Evolutionary conservation across 306 rosid genomes (phyloP), one percentile per base, ranked within the genome.

Genomic region (Fagus sylvatica): DNA sequence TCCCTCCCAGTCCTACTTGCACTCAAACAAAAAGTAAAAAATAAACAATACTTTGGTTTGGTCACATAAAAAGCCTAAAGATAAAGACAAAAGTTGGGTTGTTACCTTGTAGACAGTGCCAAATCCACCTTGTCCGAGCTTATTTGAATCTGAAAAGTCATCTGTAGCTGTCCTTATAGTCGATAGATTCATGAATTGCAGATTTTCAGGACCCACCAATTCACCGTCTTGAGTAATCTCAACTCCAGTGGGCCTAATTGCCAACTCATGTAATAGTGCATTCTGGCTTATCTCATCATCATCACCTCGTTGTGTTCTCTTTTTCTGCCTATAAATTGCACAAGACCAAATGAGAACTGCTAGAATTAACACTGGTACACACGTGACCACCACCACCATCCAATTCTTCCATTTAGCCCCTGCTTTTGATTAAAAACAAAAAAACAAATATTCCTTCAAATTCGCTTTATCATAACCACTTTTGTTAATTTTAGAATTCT

Each of bases 221-320:
- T 84, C 85, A 39, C 92, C 91, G 57, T 85, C 91, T 82, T 78
- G 62, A 10, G 89, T 81, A 53, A 88, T 39, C 70, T 84, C 69
- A 9, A 87, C 83, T 46, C 79, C 59, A 65, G 59, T 69, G 15
- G 86, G 68, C 65, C 46, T 72, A 22, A 22, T 22, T 34, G 76
- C 56, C 49, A 90, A 53, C 19, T 82, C 83, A 48, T 76, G 81
- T 36, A 89, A 40, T 4, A 84, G 69, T 17, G 46, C 75, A 19
- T 49, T 51, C 60, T 82, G 74, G 22, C 48, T 78, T 39, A 9
- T 82, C 19, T 79, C 88, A 69, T 78, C 84, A 19, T 76, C 91
- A 39, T 84, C 30, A 84, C 86, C 91, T 84, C 5, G 69, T 15
- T 48, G 59, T 40, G 10, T 48, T 19, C 59, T 8, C 41, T 56